These are phyloP conservation scores for Acmispon strigosus DNA, from an alignment of 306 rosid species.

Conservation along the genomic window DNA sequence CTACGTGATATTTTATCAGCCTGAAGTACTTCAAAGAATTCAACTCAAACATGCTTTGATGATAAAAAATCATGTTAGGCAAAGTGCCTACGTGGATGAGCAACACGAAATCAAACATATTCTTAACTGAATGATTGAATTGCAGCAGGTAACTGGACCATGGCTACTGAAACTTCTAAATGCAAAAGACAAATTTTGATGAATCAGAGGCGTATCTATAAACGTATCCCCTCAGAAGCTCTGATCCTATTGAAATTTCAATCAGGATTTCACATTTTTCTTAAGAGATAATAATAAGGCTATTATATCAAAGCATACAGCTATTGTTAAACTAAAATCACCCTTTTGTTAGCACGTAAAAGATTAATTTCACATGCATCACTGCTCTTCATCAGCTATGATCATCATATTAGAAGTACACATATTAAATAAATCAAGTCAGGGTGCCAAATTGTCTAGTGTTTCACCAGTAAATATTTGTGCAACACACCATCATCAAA, in stretches of 20 bases:
- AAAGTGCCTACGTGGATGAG: too few species aligned
- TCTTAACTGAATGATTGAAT: not conserved
- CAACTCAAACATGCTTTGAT: too few species aligned
- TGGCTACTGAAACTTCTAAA: not conserved
- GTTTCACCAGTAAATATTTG: too few species aligned
- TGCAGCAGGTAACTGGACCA: not conserved
- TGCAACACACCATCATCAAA: not conserved
- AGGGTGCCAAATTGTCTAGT: not conserved
- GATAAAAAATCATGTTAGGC: too few species aligned
- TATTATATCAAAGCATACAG: too few species aligned
- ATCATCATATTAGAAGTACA: not conserved
- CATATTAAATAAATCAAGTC: not conserved
- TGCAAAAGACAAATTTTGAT: not conserved
- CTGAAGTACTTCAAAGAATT: too few species aligned
- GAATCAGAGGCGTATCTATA: not conserved
- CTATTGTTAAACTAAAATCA: not conserved
- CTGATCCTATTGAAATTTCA: not conserved
- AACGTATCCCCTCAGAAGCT: not conserved
- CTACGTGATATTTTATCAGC: too few species aligned
- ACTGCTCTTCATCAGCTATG: not conserved
- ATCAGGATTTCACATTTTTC: too few species aligned
- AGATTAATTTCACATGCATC: not conserved
- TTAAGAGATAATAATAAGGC: too few species aligned
- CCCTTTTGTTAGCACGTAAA: not conserved
- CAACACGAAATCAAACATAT: not conserved